Conservation (phyloP, 352 stramenopile genomes). For the Phytopythium delawarense region DNA sequence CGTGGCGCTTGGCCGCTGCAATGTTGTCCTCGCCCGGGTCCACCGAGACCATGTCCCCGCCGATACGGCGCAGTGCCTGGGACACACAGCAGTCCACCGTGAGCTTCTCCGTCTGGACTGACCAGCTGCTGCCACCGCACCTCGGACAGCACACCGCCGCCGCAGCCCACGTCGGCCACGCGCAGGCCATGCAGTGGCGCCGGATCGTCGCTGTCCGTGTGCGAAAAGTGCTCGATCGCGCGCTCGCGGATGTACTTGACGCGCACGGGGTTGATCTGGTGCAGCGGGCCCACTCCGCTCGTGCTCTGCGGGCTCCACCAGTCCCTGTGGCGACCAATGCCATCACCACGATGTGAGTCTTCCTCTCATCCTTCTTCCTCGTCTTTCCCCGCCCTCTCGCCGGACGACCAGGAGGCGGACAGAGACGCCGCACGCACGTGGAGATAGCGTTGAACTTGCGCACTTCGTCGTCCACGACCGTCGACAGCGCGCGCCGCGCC, state of each 20-base stretch:
- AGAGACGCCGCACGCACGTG: conserved; percentile 36
- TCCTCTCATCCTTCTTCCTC: background rate
- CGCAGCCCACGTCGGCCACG: conserved; percentile 75
- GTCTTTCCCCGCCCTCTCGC: no score
- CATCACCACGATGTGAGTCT: background rate
- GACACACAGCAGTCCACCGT: background rate
- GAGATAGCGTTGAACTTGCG: conserved; percentile 77
- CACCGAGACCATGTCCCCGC: conserved; percentile 64
- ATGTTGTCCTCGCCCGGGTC: conserved; percentile 76
- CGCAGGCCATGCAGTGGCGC: conserved; percentile 47
- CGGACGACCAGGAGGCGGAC: background rate
- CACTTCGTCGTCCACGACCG: conserved; percentile 72
- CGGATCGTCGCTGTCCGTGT: conserved; percentile 38
- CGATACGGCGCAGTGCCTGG: conserved; percentile 60
- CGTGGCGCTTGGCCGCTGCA: conserved; percentile 60
- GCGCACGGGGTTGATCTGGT: conserved; percentile 81
- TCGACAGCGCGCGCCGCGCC: conserved; percentile 38
- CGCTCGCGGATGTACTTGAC: conserved; percentile 82
- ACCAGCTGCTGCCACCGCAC: background rate
- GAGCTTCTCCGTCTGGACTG: no score
- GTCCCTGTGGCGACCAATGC: conserved; percentile 32
- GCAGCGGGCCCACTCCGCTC: conserved; percentile 69
- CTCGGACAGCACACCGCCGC: conserved; percentile 82
- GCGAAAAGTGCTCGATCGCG: conserved; percentile 59
- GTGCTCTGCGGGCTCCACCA: conserved; percentile 79